phyloP scores from a whole-genome alignment of 495 filamentous ascomycete genomes.

The Tuber calosporum region DNA sequence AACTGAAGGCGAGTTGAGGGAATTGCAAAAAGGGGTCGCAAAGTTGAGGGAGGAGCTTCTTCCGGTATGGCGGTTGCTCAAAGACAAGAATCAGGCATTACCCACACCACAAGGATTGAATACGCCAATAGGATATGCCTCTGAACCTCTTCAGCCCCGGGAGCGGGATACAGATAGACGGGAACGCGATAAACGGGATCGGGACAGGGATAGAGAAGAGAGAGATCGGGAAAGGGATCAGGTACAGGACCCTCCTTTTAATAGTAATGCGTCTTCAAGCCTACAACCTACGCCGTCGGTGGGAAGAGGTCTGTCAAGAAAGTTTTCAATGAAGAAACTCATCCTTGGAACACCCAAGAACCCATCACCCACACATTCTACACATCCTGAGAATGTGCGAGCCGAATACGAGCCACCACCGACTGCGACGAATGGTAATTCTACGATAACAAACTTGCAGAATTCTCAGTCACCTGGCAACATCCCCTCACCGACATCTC shows the following conservation, averaged over 20 bases:
- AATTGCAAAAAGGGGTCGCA: constrained; percentile 75
- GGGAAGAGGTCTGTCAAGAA: constrained; percentile 57
- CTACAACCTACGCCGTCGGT: constrained; percentile 28
- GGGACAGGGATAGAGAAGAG: constrained; percentile 28
- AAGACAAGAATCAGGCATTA: constrained; percentile 81
- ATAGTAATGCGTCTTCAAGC: constrained; percentile 28
- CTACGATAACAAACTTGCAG: constrained; percentile 33
- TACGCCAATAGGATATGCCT: constrained; percentile 30
- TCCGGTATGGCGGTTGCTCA: constrained; percentile 78
- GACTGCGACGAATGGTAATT: constrained; percentile 35
- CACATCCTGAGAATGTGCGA: constrained; percentile 45
- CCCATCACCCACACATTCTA: constrained; percentile 65
- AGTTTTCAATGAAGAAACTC: constrained; percentile 86
- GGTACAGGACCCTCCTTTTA: constrained; percentile 32
- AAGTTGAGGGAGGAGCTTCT: constrained; percentile 82
- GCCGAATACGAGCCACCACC: constrained; percentile 51
- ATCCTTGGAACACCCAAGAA: constrained; percentile 80
- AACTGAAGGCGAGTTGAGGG: constrained; percentile 70
- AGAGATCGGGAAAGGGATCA: constrained; percentile 24
- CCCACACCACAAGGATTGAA: constrained; percentile 49
- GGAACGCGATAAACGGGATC: constrained; percentile 29
- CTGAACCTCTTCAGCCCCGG: constrained; percentile 26
- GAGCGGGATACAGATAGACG: constrained; percentile 26
- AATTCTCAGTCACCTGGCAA: constrained; percentile 55
- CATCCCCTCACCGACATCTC: constrained; percentile 72